Evolutionary conservation across 306 rosid species (phyloP).

Genomic region (Medicago arabica): DNA sequence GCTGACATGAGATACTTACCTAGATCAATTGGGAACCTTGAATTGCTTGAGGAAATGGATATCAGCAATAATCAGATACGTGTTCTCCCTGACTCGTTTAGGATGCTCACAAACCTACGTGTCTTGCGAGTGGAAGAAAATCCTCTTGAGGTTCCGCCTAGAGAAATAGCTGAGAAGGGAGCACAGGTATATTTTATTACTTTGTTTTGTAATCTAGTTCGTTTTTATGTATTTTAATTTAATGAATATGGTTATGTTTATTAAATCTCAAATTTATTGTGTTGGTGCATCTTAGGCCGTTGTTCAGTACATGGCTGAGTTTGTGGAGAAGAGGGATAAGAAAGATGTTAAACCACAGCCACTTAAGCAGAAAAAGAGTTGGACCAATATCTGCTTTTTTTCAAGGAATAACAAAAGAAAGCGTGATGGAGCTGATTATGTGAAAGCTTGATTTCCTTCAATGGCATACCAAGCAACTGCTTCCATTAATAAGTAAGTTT

Average conservation of each 20-base stretch:
- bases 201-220: constrained; percentile 21
- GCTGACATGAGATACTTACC: constrained; percentile 79
- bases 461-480: constrained; percentile 29
- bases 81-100: constrained; percentile 76
- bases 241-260: constrained; percentile 16
- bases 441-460: constrained; percentile 57
- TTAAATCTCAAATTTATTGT: constrained; percentile 27
- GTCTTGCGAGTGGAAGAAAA: constrained; percentile 77
- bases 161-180: constrained; percentile 73
- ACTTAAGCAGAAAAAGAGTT: constrained; percentile 70
- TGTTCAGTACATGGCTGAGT: constrained; percentile 82
- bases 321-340: constrained; percentile 62
- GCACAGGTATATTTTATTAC: constrained; percentile 64
- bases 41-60: constrained; percentile 91
- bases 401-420: constrained; percentile 79
- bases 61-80: constrained; percentile 91
- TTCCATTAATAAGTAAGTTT: constrained; percentile 64
- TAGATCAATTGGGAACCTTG: constrained; percentile 85
- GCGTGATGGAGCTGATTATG: constrained; percentile 58
- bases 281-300: constrained; percentile 71
- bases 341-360: constrained; percentile 60
- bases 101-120: constrained; percentile 67
- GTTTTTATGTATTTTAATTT: background rate
- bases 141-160: constrained; percentile 93
- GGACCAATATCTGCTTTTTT: constrained; percentile 80